Evolutionary conservation across 2,329 filamentous ascomycete genomes (phyloP).

Genomic region (Ceratocystis cacaofunesta): DNA sequence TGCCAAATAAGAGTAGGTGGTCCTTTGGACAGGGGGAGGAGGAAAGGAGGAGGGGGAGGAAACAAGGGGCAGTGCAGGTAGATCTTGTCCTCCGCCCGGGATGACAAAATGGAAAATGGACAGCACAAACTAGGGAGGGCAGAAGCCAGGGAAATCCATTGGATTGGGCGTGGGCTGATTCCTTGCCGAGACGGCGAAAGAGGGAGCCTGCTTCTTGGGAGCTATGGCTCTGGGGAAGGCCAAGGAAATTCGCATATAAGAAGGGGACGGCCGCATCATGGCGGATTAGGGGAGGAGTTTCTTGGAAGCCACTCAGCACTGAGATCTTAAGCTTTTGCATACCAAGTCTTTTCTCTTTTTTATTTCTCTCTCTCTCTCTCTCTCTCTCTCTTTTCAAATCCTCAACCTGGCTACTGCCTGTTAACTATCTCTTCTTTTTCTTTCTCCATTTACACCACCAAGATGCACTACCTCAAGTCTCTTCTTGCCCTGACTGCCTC

Average conservation of each 20-base stretch:
- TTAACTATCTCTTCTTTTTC: not conserved
- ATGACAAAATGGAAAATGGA: not conserved
- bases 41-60: not conserved
- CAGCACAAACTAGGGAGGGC: not conserved
- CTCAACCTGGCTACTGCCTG: not conserved
- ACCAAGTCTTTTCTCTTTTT: not conserved
- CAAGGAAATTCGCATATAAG: not conserved
- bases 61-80: conserved; percentile 1
- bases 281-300: not conserved
- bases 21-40: not conserved
- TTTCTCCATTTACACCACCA: not conserved
- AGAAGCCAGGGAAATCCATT: not conserved
- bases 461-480: conserved; percentile 16
- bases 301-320: not conserved
- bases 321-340: not conserved
- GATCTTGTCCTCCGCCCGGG: not conserved
- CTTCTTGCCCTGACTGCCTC: conserved; percentile 15
- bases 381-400: not conserved
- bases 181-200: not conserved
- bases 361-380: not conserved
- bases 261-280: not conserved
- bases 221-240: not conserved
- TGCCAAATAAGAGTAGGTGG: not conserved
- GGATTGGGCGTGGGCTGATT: conserved; percentile 1
- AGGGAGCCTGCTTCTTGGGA: not conserved